These are phyloP conservation scores for Microcera coccophila DNA, from an alignment of 2,329 filamentous ascomycete genomes.

Conservation along the genomic window DNA sequence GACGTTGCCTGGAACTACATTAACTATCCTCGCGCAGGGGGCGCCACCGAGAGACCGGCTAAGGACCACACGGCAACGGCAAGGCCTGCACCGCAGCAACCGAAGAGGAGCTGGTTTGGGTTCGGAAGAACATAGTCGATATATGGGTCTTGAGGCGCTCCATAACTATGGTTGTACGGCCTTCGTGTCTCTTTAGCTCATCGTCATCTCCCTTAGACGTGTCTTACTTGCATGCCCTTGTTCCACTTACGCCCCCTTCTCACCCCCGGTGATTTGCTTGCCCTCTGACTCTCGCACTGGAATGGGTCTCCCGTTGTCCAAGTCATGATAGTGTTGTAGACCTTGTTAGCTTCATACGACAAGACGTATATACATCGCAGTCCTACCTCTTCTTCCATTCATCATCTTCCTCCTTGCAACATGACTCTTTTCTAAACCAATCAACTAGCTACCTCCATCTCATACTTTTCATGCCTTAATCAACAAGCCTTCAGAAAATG, in stretches of 20 bases:
- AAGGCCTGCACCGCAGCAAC: slow-evolving; percentile 39
- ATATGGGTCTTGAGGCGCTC: background rate
- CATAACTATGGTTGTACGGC: background rate
- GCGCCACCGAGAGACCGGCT: slow-evolving; percentile 32
- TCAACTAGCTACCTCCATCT: background rate
- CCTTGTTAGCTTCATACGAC: no score
- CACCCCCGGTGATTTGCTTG: background rate
- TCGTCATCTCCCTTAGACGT: background rate
- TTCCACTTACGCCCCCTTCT: no score
- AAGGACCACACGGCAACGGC: slow-evolving; percentile 27
- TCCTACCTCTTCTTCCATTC: background rate
- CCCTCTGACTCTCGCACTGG: slow-evolving; percentile 2
- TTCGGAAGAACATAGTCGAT: slow-evolving; percentile 51
- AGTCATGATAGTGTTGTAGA: background rate
- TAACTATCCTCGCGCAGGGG: slow-evolving; percentile 78
- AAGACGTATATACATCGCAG: no score
- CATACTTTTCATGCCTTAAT: no score
- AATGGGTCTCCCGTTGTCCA: slow-evolving; percentile 6
- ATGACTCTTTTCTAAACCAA: background rate
- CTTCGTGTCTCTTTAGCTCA: background rate
- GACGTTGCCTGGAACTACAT: slow-evolving; percentile 99
- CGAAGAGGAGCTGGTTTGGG: slow-evolving; percentile 73
- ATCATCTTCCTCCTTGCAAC: background rate
- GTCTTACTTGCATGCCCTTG: background rate
- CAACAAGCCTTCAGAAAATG: no score